Conservation (phyloP, 805 yeast species). For the Kodamaea hsintzibuensis region DNA sequence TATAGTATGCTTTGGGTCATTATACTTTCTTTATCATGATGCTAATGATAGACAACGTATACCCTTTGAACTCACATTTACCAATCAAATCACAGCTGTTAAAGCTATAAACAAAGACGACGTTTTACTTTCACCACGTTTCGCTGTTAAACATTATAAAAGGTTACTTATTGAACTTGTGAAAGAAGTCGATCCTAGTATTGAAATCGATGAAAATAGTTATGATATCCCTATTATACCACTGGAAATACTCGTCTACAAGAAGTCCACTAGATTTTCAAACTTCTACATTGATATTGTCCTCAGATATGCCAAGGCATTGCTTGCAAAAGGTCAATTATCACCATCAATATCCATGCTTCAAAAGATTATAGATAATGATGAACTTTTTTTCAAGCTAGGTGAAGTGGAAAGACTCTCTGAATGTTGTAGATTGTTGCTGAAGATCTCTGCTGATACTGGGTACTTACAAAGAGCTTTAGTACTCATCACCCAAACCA, state of each 20-base stretch:
- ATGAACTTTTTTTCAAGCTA: conserved; percentile 35
- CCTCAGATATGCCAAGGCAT: conserved; percentile 40
- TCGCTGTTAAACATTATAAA: conserved; percentile 45
- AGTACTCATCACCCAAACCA: conserved; percentile 31
- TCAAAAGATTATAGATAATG: conserved; percentile 32
- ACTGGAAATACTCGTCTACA: conserved; percentile 28
- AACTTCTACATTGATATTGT: conserved; percentile 46
- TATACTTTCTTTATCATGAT: conserved; percentile 40
- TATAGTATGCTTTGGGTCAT: conserved; percentile 38
- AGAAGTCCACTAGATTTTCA: conserved; percentile 33
- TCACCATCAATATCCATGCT: conserved; percentile 31
- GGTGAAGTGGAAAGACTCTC: conserved; percentile 45
- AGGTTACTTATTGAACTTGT: conserved; percentile 38
- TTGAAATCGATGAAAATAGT: conserved; percentile 27
- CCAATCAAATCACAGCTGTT: conserved; percentile 36
- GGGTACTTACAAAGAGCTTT: conserved; percentile 32
- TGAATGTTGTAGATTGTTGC: conserved; percentile 39
- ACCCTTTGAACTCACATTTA: conserved; percentile 38
- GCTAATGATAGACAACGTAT: conserved; percentile 41
- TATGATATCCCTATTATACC: conserved; percentile 38
- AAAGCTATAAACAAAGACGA: conserved; percentile 47
- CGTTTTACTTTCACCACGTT: conserved; percentile 40
- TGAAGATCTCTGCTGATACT: conserved; percentile 27
- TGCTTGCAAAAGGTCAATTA: conserved; percentile 41
- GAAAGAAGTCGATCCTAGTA: conserved; percentile 23